Percentiles rank a stretch among this genome's conserved stretches.
These are phyloP conservation scores for Scedosporium aurantiacum DNA, from an alignment of 2,329 filamentous ascomycete genomes.

Conservation along the genomic window DNA sequence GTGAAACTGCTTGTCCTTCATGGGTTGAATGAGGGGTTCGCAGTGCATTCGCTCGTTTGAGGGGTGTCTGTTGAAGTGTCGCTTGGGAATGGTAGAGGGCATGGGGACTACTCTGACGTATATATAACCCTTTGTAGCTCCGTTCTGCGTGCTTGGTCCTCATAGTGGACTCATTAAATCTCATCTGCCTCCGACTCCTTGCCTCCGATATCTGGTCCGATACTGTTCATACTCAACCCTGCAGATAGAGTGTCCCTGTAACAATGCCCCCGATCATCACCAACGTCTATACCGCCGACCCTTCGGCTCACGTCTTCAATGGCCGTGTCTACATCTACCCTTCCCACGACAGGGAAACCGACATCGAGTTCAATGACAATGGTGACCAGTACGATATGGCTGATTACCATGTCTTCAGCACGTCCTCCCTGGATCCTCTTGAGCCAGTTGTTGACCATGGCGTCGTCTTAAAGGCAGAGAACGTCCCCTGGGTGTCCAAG, in stretches of 20 bases:
- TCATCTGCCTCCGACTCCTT: neutral
- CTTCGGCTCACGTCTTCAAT: constrained; percentile 71
- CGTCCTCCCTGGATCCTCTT: constrained; percentile 36
- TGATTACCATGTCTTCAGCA: constrained; percentile 71
- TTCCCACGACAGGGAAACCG: constrained; percentile 67
- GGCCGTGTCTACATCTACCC: constrained; percentile 68
- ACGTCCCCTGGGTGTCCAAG: constrained; percentile 67
- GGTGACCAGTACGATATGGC: constrained; percentile 78
- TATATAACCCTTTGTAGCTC: neutral
- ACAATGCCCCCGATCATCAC: constrained; percentile 52
- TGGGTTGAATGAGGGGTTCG: neutral
- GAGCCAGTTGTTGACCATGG: constrained; percentile 61
- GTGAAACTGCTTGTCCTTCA: neutral
- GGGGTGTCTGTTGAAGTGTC: neutral
- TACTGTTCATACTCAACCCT: neutral
- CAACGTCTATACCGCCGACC: constrained; percentile 70
- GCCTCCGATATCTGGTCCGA: neutral
- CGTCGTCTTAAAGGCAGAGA: constrained; percentile 50
- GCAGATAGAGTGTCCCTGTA: neutral
- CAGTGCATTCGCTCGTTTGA: neutral
- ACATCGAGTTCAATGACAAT: constrained; percentile 70
- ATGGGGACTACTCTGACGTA: neutral
- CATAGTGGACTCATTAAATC: neutral
- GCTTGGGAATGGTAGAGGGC: neutral
- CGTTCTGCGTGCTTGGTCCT: neutral